Evolutionary conservation across 345 rosid species (phyloP).

Genomic region (Lepidium africanum): DNA sequence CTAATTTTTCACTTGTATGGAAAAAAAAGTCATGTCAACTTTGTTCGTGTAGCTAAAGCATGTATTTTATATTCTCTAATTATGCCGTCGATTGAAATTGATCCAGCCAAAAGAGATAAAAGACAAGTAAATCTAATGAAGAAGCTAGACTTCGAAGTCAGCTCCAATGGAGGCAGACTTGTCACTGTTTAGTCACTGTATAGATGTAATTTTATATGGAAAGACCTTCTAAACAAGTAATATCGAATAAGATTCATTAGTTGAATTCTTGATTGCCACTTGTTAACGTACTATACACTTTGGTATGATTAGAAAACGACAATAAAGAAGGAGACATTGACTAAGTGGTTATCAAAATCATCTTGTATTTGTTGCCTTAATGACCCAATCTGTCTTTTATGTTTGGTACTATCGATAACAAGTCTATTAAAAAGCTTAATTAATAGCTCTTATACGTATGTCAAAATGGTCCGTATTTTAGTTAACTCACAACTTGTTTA

Average conservation of each 20-base stretch:
- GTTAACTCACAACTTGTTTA: background rate
- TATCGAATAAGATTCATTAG: background rate
- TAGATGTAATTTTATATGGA: background rate
- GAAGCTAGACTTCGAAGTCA: background rate
- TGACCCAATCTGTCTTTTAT: slow-evolving; percentile 12
- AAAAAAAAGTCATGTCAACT: no score
- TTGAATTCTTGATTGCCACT: background rate
- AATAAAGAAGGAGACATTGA: slow-evolving; percentile 11
- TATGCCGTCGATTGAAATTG: background rate
- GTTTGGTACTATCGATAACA: slow-evolving; percentile 14
- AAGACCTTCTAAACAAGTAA: background rate
- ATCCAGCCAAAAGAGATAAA: background rate
- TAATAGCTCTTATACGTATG: background rate
- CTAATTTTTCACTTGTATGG: no score
- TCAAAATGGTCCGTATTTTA: background rate
- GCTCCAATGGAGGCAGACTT: background rate
- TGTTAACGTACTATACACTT: background rate
- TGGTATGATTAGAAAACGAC: slow-evolving; percentile 16
- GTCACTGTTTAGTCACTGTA: slow-evolving; percentile 8
- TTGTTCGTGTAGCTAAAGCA: no score
- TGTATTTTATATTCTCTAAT: background rate
- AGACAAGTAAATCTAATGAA: slow-evolving; percentile 3
- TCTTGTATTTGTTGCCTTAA: background rate
- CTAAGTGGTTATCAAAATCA: slow-evolving; percentile 23
- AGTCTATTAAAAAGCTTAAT: background rate